Percentiles rank a stretch among this genome's conserved stretches.
Evolutionary conservation across 495 filamentous ascomycete species (phyloP).

Genomic region (Penicillium coprophilum): DNA sequence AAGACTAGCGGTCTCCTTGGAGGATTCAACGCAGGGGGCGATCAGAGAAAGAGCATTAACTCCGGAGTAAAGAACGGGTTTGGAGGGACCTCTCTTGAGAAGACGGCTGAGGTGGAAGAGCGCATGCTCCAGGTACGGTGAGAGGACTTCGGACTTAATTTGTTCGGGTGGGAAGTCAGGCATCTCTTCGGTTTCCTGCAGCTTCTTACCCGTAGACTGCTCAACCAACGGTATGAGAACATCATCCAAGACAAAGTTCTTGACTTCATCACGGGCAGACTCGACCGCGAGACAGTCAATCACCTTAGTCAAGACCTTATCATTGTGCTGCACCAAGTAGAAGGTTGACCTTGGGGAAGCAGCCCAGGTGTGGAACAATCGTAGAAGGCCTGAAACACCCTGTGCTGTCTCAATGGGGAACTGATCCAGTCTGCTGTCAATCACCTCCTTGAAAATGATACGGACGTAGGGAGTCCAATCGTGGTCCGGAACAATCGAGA

Average conservation of each 20-base stretch:
- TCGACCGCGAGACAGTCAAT: constrained; percentile 68
- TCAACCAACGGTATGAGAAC: constrained; percentile 64
- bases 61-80: constrained; percentile 71
- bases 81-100: constrained; percentile 67
- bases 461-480: constrained; percentile 70
- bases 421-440: constrained; percentile 74
- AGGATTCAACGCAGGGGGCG: constrained; percentile 70
- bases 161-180: constrained; percentile 46
- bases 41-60: constrained; percentile 75
- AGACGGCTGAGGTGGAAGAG: constrained; percentile 65
- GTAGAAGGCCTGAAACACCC: constrained; percentile 77
- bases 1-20: constrained; percentile 66
- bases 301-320: constrained; percentile 62
- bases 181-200: constrained; percentile 50
- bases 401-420: constrained; percentile 87
- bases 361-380: constrained; percentile 79
- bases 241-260: constrained; percentile 71
- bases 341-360: constrained; percentile 60
- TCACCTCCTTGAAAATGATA: constrained; percentile 67
- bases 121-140: constrained; percentile 66
- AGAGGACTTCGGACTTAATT: constrained; percentile 62
- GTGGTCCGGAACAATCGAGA: constrained; percentile 62
- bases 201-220: constrained; percentile 49
- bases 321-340: constrained; percentile 66
- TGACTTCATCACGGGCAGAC: constrained; percentile 85